These are phyloP conservation scores for Claviceps maximensis DNA, from an alignment of 2,329 filamentous ascomycete genomes.

Conservation along the genomic window DNA sequence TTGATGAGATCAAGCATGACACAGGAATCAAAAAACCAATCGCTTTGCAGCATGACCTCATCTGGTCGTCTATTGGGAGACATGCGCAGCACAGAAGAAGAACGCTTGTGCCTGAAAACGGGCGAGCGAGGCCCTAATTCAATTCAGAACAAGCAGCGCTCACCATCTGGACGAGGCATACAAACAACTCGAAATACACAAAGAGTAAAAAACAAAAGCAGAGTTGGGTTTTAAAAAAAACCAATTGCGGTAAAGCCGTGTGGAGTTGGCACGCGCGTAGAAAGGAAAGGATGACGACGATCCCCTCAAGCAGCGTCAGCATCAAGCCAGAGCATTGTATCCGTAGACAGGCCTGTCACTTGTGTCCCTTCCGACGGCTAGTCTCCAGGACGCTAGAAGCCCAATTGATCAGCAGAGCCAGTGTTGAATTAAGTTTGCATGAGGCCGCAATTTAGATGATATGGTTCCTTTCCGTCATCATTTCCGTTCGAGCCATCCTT, in stretches of 20 bases:
- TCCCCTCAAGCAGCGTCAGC: too few relatives aligned
- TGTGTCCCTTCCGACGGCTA: background rate
- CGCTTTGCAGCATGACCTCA: background rate
- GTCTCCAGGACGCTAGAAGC: background rate
- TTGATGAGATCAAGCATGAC: background rate
- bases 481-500: background rate
- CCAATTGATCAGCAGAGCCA: background rate
- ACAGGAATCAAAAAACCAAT: background rate
- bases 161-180: background rate
- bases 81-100: background rate
- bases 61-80: background rate
- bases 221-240: background rate
- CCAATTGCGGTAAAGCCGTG: background rate
- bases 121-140: background rate
- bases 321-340: background rate
- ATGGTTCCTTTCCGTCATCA: background rate
- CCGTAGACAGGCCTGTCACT: background rate
- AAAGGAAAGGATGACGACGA: background rate
- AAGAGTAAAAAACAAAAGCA: background rate
- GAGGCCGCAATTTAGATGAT: slow-evolving; percentile 1
- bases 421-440: background rate
- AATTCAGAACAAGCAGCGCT: background rate
- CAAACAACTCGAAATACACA: background rate
- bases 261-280: background rate
- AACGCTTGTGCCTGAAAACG: background rate